Conservation (phyloP, 495 filamentous ascomycete genomes). For the Penicillium diatomitis region DNA sequence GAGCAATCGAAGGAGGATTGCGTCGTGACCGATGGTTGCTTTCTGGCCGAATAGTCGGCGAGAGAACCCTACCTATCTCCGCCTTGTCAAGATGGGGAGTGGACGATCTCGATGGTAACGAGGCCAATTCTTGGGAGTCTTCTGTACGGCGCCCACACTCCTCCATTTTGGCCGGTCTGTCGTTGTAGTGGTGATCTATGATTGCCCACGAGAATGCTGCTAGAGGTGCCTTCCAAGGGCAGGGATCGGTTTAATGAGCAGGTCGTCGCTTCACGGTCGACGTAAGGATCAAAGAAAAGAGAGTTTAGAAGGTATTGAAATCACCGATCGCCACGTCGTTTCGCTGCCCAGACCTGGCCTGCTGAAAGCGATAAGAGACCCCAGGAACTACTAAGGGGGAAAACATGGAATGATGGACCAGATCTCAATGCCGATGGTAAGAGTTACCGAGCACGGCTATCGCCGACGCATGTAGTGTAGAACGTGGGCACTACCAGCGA, state of each 20-base stretch:
- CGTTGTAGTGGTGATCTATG: too few species aligned
- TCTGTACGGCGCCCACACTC: background rate
- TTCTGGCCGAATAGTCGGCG: background rate
- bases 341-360: too few species aligned
- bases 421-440: background rate
- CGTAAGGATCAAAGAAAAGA: too few species aligned
- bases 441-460: slow-evolving; percentile 1
- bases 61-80: background rate
- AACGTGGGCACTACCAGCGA: too few species aligned
- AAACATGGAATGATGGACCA: background rate
- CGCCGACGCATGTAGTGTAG: background rate
- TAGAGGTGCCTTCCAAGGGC: too few species aligned
- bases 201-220: too few species aligned
- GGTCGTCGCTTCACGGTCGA: too few species aligned
- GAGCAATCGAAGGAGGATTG: background rate
- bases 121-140: background rate
- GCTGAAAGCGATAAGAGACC: background rate
- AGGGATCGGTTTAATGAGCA: too few species aligned
- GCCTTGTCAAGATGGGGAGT: background rate
- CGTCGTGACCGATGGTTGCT: background rate
- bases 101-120: background rate
- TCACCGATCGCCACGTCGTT: too few species aligned
- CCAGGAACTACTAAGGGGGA: background rate
- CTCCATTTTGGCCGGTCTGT: too few species aligned
- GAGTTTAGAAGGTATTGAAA: too few species aligned